Conservation (phyloP, 108 stramenopile genomes). For the Pseudonitzschia multiseries region DNA sequence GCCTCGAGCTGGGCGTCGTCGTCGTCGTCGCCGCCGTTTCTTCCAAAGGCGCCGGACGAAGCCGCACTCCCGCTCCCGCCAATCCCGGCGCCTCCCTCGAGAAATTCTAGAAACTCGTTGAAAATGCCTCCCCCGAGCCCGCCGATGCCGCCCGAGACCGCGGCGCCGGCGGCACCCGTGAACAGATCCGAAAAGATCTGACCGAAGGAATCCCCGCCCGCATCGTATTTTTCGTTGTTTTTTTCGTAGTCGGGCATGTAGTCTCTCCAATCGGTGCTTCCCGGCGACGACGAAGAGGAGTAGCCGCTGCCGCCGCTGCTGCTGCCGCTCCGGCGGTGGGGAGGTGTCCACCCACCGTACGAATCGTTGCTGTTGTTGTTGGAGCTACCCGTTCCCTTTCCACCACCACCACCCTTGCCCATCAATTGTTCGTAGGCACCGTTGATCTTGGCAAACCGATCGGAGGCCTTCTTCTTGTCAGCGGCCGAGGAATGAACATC, state of each 20-base stretch:
- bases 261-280: slow-evolving; percentile 66
- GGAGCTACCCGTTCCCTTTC: not conserved
- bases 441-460: slow-evolving; percentile 82
- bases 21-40: slow-evolving; percentile 25
- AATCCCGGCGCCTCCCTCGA: slow-evolving; percentile 73
- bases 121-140: slow-evolving; percentile 42
- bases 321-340: slow-evolving; percentile 60
- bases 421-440: slow-evolving; percentile 71
- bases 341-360: slow-evolving; percentile 53
- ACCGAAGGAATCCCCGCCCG: slow-evolving; percentile 77
- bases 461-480: slow-evolving; percentile 67
- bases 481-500: slow-evolving; percentile 45
- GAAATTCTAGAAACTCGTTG: slow-evolving; percentile 74
- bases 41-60: not conserved
- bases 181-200: slow-evolving; percentile 76
- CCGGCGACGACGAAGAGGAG: slow-evolving; percentile 33
- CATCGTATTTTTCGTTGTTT: slow-evolving; percentile 63
- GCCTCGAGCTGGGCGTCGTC: slow-evolving; percentile 58
- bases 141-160: slow-evolving; percentile 38
- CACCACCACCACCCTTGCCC: slow-evolving; percentile 35
- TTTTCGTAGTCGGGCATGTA: slow-evolving; percentile 76
- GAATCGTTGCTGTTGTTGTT: slow-evolving; percentile 9
- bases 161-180: slow-evolving; percentile 54
- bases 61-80: slow-evolving; percentile 15
- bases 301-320: slow-evolving; percentile 28